phyloP scores from a whole-genome alignment of 495 filamentous ascomycete species.

The Bryoglossum gracile region DNA sequence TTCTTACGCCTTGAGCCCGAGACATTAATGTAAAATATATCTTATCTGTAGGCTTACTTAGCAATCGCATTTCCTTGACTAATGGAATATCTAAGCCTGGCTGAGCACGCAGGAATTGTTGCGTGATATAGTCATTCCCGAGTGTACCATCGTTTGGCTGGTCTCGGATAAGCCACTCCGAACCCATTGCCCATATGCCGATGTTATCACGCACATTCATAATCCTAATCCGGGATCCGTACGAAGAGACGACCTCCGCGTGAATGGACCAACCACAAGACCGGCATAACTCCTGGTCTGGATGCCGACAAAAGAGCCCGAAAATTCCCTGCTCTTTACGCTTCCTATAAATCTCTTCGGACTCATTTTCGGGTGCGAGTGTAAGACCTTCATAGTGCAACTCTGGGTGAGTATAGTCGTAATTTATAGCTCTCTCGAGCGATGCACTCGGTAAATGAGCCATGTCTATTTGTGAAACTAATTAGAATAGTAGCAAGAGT shows the following conservation, averaged over 20 bases:
- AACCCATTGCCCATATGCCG: constrained; percentile 9
- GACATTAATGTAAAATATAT: constrained; percentile 4
- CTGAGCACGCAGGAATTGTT: constrained; percentile 7
- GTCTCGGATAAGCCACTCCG: constrained; percentile 6
- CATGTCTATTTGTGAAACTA: too few relatives aligned
- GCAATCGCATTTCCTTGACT: constrained; percentile 2
- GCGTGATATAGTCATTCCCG: constrained; percentile 9
- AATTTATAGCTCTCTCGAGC: too few relatives aligned
- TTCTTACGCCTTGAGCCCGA: constrained; percentile 1
- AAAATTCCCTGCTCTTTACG: too few relatives aligned
- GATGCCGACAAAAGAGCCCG: neutral
- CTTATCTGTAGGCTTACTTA: constrained; percentile 6
- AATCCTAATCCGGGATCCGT: constrained; percentile 5
- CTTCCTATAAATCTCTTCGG: neutral
- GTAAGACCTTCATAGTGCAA: neutral
- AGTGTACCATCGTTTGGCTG: constrained; percentile 6
- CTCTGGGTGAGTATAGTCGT: constrained; percentile 10
- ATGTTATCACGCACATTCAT: neutral
- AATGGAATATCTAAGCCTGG: constrained; percentile 5
- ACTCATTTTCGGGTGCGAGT: neutral
- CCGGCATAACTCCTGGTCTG: constrained; percentile 5
- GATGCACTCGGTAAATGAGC: too few relatives aligned
- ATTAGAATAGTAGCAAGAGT: too few relatives aligned
- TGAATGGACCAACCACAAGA: constrained; percentile 6
- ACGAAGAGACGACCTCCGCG: neutral